A percentile compares a stretch with the other conserved stretches of the same genome.
Evolutionary conservation across 805 yeast species (phyloP).

Genomic region (Kodamaea laetipori): DNA sequence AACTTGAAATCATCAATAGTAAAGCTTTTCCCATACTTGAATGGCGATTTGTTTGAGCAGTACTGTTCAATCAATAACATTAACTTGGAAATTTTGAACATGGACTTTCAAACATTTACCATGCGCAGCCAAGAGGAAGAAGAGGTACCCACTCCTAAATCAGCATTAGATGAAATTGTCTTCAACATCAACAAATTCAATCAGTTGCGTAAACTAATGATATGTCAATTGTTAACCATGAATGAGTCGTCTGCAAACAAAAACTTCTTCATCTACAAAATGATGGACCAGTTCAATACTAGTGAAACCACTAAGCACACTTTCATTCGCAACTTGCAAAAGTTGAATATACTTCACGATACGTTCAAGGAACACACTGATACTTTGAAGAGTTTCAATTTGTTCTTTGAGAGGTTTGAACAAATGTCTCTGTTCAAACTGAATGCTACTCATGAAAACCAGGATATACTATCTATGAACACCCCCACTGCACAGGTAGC

Average conservation of each 20-base stretch:
- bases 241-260: conserved; percentile 29
- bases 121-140: conserved; percentile 15
- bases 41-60: conserved; percentile 42
- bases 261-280: conserved; percentile 35
- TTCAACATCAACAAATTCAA: conserved; percentile 31
- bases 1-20: conserved; percentile 31
- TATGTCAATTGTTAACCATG: conserved; percentile 41
- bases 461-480: conserved; percentile 19
- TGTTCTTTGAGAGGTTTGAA: conserved; percentile 32
- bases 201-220: conserved; percentile 37
- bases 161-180: conserved; percentile 13
- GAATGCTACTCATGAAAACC: conserved; percentile 16
- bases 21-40: conserved; percentile 33
- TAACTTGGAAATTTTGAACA: conserved; percentile 22
- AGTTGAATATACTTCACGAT: conserved; percentile 21
- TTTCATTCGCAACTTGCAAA: conserved; percentile 17
- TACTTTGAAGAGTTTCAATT: conserved; percentile 23
- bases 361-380: conserved; percentile 28
- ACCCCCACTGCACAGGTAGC: conserved; percentile 4
- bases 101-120: conserved; percentile 4
- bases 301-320: background rate
- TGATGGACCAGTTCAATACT: conserved; percentile 23
- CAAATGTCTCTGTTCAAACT: conserved; percentile 1
- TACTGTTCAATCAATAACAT: conserved; percentile 42
- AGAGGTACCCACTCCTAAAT: background rate